Percentiles rank a stretch among this genome's conserved stretches.
Conservation (phyloP, 257 asterid genomes). For the Primulina huaijiensis region DNA sequence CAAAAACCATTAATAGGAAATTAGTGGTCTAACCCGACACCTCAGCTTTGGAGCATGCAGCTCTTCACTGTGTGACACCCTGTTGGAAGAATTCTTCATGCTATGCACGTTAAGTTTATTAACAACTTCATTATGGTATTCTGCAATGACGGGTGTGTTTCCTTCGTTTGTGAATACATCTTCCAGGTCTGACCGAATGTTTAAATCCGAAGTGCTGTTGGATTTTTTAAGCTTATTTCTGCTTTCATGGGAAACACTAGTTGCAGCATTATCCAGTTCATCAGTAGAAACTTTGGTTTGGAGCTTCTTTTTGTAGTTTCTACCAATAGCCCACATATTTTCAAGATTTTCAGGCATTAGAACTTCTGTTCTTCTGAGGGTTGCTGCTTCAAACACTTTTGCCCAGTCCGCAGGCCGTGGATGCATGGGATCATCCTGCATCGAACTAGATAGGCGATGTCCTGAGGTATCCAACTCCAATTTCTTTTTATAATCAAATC, state of each 20-base stretch:
- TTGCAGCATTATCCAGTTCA: constrained; percentile 39
- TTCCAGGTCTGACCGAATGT: constrained; percentile 40
- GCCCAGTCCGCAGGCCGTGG: constrained; percentile 87
- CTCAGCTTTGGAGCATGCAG: constrained; percentile 63
- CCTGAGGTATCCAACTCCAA: constrained; percentile 36
- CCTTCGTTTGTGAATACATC: constrained; percentile 39
- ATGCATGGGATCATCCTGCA: constrained; percentile 43
- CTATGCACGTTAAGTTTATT: constrained; percentile 38
- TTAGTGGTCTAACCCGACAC: constrained; percentile 66
- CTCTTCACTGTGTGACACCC: constrained; percentile 56
- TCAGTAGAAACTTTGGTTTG: constrained; percentile 46
- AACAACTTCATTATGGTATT: constrained; percentile 62
- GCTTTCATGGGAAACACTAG: constrained; percentile 41
- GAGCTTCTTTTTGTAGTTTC: constrained; percentile 86
- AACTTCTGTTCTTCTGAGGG: constrained; percentile 98
- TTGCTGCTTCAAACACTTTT: constrained; percentile 81
- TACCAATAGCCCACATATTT: constrained; percentile 96
- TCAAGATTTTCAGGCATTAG: constrained; percentile 98
- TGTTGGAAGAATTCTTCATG: constrained; percentile 58
- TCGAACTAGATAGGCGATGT: constrained; percentile 33
- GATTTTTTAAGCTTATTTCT: constrained; percentile 74
- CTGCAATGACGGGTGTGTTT: constrained; percentile 63
- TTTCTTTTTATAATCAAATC: constrained; percentile 40
- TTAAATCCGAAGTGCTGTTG: constrained; percentile 84
- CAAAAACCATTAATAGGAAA: constrained; percentile 20